Conservation (phyloP, 1,284 basidiomycete species). For the Marasmius fiardii region DNA sequence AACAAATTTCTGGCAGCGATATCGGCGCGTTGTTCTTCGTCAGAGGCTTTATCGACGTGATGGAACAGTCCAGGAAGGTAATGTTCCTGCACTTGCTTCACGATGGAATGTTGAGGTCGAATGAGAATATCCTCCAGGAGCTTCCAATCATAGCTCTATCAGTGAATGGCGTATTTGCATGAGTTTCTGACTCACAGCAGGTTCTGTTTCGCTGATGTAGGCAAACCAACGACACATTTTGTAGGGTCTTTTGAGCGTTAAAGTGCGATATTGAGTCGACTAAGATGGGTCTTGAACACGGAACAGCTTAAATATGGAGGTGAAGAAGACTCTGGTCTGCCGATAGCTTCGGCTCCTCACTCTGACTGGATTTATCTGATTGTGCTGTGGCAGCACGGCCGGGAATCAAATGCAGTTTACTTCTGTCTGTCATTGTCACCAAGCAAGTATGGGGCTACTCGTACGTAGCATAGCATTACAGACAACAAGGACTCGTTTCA, state of each 20-base stretch:
- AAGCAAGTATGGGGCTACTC: too few relatives aligned
- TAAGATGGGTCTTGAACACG: too few relatives aligned
- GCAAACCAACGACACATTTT: slow-evolving; percentile 5
- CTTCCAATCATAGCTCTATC: neutral
- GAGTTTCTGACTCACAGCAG: neutral
- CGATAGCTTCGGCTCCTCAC: too few relatives aligned
- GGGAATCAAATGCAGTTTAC: too few relatives aligned
- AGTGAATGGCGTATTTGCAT: neutral
- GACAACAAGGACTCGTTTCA: too few relatives aligned
- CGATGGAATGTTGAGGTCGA: slow-evolving; percentile 2
- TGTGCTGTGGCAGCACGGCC: too few relatives aligned
- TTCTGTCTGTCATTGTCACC: too few relatives aligned
- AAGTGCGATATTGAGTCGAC: neutral
- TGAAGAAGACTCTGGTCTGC: too few relatives aligned
- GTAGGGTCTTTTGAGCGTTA: neutral
- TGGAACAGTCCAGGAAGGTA: neutral
- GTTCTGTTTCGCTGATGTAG: neutral
- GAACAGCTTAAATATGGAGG: too few relatives aligned
- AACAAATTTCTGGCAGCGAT: neutral
- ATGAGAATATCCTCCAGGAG: slow-evolving; percentile 4
- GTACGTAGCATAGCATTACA: too few relatives aligned
- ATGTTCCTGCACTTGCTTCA: slow-evolving; percentile 4
- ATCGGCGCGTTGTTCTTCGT: neutral
- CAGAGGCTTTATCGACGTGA: neutral
- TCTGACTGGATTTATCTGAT: too few relatives aligned